Conservation (phyloP, 2,329 filamentous ascomycete genomes). For the Pleomassaria siparia region DNA sequence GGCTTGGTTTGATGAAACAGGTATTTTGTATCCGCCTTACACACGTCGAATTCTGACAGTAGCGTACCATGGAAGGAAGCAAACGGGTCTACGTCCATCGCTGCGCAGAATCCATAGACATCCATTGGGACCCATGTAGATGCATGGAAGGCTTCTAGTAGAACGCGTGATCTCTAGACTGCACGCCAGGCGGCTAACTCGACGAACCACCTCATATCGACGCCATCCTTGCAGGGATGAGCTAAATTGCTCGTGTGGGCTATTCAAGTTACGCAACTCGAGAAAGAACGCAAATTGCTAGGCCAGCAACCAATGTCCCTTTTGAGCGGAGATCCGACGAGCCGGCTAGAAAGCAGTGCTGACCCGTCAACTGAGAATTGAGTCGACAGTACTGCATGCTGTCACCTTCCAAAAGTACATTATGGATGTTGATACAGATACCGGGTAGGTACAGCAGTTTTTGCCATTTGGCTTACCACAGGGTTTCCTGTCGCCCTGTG, state of each 20-base stretch:
- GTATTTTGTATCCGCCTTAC: background rate
- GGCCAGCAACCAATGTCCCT: background rate
- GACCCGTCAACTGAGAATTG: no score
- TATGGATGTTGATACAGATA: no score
- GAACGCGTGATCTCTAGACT: slow-evolving; percentile 1
- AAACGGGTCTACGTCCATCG: background rate
- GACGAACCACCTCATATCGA: slow-evolving; percentile 14
- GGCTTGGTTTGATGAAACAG: background rate
- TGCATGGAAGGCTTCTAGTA: slow-evolving; percentile 11
- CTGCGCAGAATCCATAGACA: background rate
- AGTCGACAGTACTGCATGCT: no score
- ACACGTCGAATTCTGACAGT: background rate
- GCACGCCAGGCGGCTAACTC: slow-evolving; percentile 19
- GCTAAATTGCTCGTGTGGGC: slow-evolving; percentile 6
- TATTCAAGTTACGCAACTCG: slow-evolving; percentile 1
- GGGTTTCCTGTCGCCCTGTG: no score
- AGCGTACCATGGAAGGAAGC: background rate
- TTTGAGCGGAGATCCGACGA: background rate
- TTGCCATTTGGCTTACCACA: no score
- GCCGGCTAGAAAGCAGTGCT: background rate
- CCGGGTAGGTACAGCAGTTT: no score
- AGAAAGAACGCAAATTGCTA: background rate
- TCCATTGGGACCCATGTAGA: slow-evolving; percentile 6
- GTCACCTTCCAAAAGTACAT: no score
- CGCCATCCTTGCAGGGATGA: slow-evolving; percentile 16